A percentile compares a stretch with the other conserved stretches of the same genome.
phyloP scores from a whole-genome alignment of 495 filamentous ascomycete species.

The Aspergillus campestris region DNA sequence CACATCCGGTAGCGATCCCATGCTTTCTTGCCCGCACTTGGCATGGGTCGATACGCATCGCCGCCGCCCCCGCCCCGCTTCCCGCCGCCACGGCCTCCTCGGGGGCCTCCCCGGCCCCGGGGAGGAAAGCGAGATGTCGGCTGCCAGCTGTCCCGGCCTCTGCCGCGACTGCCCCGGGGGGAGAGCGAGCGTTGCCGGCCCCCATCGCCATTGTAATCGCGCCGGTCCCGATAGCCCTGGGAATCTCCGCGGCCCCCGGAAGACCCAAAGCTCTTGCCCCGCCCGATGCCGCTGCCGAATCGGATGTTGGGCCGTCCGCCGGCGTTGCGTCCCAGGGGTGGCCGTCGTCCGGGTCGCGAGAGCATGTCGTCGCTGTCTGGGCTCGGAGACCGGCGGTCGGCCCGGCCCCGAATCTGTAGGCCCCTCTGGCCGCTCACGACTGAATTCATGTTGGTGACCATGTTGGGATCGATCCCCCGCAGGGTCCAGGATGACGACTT shows the following conservation, averaged over 20 bases:
- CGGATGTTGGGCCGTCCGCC: constrained; percentile 20
- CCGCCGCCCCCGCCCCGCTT: too few species aligned
- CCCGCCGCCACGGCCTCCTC: too few species aligned
- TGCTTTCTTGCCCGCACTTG: too few species aligned
- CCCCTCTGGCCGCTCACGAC: constrained; percentile 14
- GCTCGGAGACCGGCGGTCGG: constrained; percentile 14
- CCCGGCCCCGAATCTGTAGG: constrained; percentile 20
- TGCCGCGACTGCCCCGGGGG: constrained; percentile 8
- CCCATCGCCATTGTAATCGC: constrained; percentile 12
- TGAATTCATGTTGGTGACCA: constrained; percentile 31
- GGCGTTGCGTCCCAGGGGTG: constrained; percentile 12
- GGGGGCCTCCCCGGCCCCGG: neutral
- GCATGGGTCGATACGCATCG: too few species aligned
- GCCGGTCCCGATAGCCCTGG: constrained; percentile 11
- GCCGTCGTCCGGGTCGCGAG: constrained; percentile 13
- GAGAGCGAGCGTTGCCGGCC: constrained; percentile 20
- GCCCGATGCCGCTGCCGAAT: constrained; percentile 17
- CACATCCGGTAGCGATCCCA: too few species aligned
- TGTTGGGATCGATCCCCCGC: constrained; percentile 23
- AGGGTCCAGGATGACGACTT: constrained; percentile 28
- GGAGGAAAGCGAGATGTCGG: constrained; percentile 6
- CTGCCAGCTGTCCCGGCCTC: constrained; percentile 19
- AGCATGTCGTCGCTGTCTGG: constrained; percentile 25
- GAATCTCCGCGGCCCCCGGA: constrained; percentile 1
- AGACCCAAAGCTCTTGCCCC: constrained; percentile 10